Base-by-base conservation (phyloP, 441 rosid genomes). In the Gossypium davidsonii region DNA sequence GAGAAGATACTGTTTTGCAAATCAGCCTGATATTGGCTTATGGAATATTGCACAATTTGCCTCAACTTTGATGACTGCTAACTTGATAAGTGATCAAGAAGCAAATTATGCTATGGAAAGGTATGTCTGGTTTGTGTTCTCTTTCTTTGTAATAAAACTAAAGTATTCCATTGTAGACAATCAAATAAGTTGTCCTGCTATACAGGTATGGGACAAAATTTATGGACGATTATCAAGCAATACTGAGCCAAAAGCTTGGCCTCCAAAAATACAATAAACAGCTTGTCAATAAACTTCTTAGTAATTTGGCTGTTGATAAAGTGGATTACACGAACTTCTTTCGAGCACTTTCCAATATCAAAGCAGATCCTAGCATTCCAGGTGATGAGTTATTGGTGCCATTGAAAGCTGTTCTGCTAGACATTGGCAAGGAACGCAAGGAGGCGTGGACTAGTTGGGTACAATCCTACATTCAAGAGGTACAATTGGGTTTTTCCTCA, bases 261-360 rank as follows among this genome's bases (percentile, higher is more conserved):
- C 92, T 95, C 4, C 83, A 93, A 34, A 95, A 91, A 80, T 95
- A 95, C 85, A 93, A 91, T 79, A 93, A 95, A 79, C 93, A 91
- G 51, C 81, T 95, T 80, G 88, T 92, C 21, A 74, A 91, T 69
- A 91, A 88, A 76, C 95, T 95, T 68, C 91, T 95, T 39, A 90
- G 85, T 77, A 93, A 93, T 80, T 87, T 95, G 97, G 95, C 99
- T 20, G 95, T 93, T 46, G 99, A 95, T 79, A 95, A 95, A 85
- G 98, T 95, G 76, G 99, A 95, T 80, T 93, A 93, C 85, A 95
- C 99, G 28, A 93, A 95, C 75, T 91, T 93, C 87, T 95, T 91
- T 80, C 91, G 98, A 69, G 78, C 81, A 56, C 92, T 95, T 76
- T 86, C 99, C 65, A 91, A 85, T 74, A 66, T 93, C 77, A 91